Percentiles rank a stretch among this genome's conserved stretches.
phyloP scores from a whole-genome alignment of 768 basidiomycete species.

The Russula olivacea region DNA sequence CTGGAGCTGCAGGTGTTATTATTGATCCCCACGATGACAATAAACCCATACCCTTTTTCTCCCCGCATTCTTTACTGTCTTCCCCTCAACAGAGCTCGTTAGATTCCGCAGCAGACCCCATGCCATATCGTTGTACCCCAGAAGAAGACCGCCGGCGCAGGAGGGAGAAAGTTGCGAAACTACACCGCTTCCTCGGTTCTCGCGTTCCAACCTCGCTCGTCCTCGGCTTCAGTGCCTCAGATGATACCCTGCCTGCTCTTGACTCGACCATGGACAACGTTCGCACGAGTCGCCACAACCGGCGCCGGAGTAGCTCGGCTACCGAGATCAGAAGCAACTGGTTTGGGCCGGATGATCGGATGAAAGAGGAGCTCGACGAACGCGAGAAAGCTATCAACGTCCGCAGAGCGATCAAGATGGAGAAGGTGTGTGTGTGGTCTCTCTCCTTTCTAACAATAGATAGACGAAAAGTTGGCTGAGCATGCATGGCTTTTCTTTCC shows the following conservation, averaged over 20 bases:
- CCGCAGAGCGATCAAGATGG: slow-evolving; percentile 78
- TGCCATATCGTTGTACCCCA: slow-evolving; percentile 35
- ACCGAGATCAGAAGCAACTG: slow-evolving; percentile 43
- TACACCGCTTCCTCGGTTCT: slow-evolving; percentile 84
- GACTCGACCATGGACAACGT: slow-evolving; percentile 21
- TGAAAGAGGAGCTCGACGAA: slow-evolving; percentile 64
- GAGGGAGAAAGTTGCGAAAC: slow-evolving; percentile 70
- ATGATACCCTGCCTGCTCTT: slow-evolving; percentile 32
- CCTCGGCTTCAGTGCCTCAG: slow-evolving; percentile 40
- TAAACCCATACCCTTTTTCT: slow-evolving; percentile 24
- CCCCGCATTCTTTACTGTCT: slow-evolving; percentile 1
- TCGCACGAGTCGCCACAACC: slow-evolving; percentile 33
- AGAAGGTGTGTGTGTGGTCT: too few relatives aligned
- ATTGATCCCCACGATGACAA: slow-evolving; percentile 70
- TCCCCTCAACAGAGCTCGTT: slow-evolving; percentile 39
- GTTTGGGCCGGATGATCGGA: slow-evolving; percentile 53
- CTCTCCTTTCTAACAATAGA: neutral
- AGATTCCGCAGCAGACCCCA: slow-evolving; percentile 40
- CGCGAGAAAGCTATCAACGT: slow-evolving; percentile 77
- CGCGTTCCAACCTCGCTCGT: slow-evolving; percentile 67
- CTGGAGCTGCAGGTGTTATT: slow-evolving; percentile 28
- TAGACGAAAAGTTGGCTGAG: neutral
- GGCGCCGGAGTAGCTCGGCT: slow-evolving; percentile 50
- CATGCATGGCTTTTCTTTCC: neutral
- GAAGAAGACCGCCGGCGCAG: slow-evolving; percentile 64